Evolutionary conservation across 1,284 basidiomycete genomes (phyloP), one percentile per base, ranked within the genome.

Genomic region (Naganishia sp.): DNA sequence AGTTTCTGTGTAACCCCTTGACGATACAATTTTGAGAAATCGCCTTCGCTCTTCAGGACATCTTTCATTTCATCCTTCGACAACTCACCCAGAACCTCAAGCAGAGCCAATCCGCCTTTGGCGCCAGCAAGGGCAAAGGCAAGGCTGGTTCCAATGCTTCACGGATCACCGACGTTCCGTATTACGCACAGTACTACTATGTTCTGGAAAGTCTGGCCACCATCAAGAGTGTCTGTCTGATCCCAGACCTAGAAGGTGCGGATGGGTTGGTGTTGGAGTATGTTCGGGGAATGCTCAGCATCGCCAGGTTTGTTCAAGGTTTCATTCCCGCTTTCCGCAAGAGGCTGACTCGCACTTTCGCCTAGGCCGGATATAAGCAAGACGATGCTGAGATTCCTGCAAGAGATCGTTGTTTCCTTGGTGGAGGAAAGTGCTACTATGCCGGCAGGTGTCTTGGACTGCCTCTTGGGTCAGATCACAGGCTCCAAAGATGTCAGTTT

Each of bases 201-300:
- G 85, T 98, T 11, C 85, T 99, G 43, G 92, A 98, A 73, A 92
- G 87, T 36, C 84, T 99, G 16, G 91, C 93, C 6, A 91, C 88
- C 42, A 94, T 97, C 75, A 97, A 98, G 84, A 92, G 90, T 71
- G 88, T 97, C 36, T 92, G 94, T 3, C 86, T 99, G 69, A 87
- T 98, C 11, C 93, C 91, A 78, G 94, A 98, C 78, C 84, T 97
- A 6, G 89, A 89, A 0, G 86, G 87, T 36, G 87, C 88, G 10
- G 94, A 98, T 64, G 90, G 93, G 64, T 84, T 97, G 69, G 88
- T 96, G 81, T 79, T 82, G 56, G 87, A 90, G 39, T 87, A 93
- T 71, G 97, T 98, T 78, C 86, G 86, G 68, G 86, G 87, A 73
- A 86, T 94, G 73, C 92, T 96, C 70, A 84, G 84, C 11, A 84